These are phyloP conservation scores for Calonectria fujianensis DNA, from an alignment of 2,329 filamentous ascomycete species.

Conservation along the genomic window DNA sequence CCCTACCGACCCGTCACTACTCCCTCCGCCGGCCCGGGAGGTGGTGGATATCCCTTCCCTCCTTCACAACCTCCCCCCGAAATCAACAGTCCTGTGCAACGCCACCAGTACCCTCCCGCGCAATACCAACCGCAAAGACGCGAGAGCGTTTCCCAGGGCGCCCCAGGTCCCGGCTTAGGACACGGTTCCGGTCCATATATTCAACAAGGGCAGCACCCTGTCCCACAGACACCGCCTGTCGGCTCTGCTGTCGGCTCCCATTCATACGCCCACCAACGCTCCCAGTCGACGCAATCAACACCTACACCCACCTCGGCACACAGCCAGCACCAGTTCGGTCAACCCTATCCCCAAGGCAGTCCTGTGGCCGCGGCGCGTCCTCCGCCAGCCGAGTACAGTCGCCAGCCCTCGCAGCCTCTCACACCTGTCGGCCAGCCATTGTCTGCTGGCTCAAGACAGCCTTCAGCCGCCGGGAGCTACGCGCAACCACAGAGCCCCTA, in stretches of 20 bases:
- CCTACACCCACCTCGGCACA: constrained; percentile 78
- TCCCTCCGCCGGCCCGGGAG: constrained; percentile 62
- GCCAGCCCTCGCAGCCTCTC: constrained; percentile 72
- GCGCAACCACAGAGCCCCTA: constrained; percentile 76
- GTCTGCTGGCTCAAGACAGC: constrained; percentile 65
- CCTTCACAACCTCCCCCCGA: constrained; percentile 64
- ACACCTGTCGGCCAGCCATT: constrained; percentile 72
- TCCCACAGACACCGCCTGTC: constrained; percentile 71
- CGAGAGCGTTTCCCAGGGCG: constrained; percentile 67
- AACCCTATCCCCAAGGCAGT: constrained; percentile 71
- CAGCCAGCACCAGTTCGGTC: constrained; percentile 73
- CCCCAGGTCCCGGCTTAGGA: constrained; percentile 50
- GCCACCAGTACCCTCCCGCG: constrained; percentile 70
- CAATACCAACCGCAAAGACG: constrained; percentile 65
- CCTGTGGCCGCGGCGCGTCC: constrained; percentile 69
- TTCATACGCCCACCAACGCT: constrained; percentile 68
- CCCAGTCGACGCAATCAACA: constrained; percentile 75
- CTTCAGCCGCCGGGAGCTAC: constrained; percentile 63
- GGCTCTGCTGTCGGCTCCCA: constrained; percentile 63
- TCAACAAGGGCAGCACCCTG: constrained; percentile 59
- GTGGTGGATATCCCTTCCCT: constrained; percentile 72
- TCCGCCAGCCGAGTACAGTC: constrained; percentile 64
- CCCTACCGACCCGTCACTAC: constrained; percentile 71
- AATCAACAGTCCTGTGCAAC: constrained; percentile 70
- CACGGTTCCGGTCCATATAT: constrained; percentile 64